Base-by-base conservation (phyloP, 352 stramenopile genomes). In the Globisporangium barbulae region DNA sequence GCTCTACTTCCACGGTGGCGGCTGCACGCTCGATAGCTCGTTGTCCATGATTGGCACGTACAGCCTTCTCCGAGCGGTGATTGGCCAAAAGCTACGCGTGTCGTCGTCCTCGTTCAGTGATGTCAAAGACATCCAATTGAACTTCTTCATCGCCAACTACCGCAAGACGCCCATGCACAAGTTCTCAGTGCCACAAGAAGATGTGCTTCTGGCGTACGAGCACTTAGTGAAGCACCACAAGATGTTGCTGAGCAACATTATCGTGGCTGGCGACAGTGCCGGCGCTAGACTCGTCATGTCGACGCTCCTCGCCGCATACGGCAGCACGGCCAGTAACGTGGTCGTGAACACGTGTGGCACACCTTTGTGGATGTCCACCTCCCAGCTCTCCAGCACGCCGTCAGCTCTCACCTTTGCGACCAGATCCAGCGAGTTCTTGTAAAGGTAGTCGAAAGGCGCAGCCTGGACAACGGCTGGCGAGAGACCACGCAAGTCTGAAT, bases 1-100 rank as follows among this genome's bases (percentile, higher is more conserved):
- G 45, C 69, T 89, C 21, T 88, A 78, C 60, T 80, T 67, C 64
- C 78, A 89, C 57, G 80, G 80, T 44, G 80, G 78, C 2, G 78
- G 72, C 17, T 88, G 81, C 57, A 66, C 72, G 0, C 58, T 88
- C 19, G 61, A 76, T 8, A 79, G 68, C 62, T 78, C 79, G 10
- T 61, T 62, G 2, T 67, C 73, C 28, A 48, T 44, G 3, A 72
- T 79, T 49, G 73, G 62, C 35, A 64, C 5, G 60, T 85, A 30
- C 54, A 49, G 21, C 39, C 12, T n/a, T 12, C 39, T 44, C 39
- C 39, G 39, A 44, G 39, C 10, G 12, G 13, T 12, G 12, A 44
- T 44, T 13, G 39, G 19, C 39, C 39, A n/a, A 1, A 12, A 44
- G 2, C 13, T 44, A 50, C 59, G 0, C 58, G 65, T 28, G 60